Conservation (phyloP, 768 basidiomycete genomes). For the Leccinum uliginosum region DNA sequence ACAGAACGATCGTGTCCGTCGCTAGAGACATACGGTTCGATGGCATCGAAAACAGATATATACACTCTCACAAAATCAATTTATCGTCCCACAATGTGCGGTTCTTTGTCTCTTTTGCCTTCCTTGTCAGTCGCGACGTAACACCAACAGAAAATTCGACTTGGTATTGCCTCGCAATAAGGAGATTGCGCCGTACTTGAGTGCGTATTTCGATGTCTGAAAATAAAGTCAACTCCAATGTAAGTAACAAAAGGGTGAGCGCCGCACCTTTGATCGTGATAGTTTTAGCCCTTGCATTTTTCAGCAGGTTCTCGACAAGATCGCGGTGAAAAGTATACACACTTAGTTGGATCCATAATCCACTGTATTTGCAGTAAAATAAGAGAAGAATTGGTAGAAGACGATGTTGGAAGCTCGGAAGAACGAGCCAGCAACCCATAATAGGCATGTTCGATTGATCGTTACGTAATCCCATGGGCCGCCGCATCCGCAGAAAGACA, state of each 20-base stretch:
- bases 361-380: too few species aligned
- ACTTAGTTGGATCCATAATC: too few species aligned
- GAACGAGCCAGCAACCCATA: too few species aligned
- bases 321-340: too few species aligned
- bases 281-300: not conserved
- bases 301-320: too few species aligned
- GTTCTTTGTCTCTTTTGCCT: not conserved
- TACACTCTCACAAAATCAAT: not conserved
- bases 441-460: too few species aligned
- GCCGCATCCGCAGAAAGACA: too few species aligned
- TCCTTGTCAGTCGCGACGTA: not conserved
- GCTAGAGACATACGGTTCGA: not conserved
- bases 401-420: too few species aligned
- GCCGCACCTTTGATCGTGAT: not conserved
- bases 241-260: not conserved
- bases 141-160: not conserved
- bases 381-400: too few species aligned
- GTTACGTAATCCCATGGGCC: too few species aligned
- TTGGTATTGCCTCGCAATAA: not conserved
- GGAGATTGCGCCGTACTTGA: not conserved
- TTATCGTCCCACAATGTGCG: not conserved
- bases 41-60: not conserved
- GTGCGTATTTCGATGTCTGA: constrained; percentile 3
- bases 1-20: not conserved
- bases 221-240: not conserved